phyloP scores from a whole-genome alignment of 75 land plant species.

The Pinus tabuliformis region DNA sequence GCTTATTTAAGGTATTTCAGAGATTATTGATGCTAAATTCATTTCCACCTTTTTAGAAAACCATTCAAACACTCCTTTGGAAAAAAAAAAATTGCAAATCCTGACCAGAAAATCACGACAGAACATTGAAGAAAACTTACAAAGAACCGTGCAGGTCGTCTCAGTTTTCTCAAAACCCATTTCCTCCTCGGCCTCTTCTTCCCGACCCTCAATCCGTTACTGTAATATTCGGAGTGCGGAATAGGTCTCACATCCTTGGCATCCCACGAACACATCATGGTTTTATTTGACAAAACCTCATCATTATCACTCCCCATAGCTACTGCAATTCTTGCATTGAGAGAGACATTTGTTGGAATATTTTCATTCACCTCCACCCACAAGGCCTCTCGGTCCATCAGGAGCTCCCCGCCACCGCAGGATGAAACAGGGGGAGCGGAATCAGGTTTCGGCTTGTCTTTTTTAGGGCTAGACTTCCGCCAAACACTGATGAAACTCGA shows the following conservation, averaged over 20 bases:
- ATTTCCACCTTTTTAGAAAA: too few relatives aligned
- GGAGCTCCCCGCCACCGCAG: background rate
- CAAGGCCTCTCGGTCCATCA: background rate
- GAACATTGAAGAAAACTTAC: background rate
- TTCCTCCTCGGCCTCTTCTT: background rate
- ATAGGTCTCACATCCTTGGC: background rate
- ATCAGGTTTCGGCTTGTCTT: background rate
- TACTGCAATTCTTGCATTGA: background rate
- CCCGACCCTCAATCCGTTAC: background rate
- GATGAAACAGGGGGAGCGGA: too few relatives aligned
- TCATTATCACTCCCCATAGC: background rate
- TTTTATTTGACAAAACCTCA: background rate
- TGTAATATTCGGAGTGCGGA: background rate
- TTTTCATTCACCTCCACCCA: background rate
- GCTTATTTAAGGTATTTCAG: too few relatives aligned
- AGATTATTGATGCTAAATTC: too few relatives aligned
- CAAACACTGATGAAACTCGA: background rate
- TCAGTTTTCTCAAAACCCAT: conserved; percentile 9
- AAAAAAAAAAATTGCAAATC: too few relatives aligned
- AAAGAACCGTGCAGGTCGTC: background rate
- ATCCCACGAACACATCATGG: background rate
- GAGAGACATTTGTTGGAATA: background rate
- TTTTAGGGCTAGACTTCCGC: background rate
- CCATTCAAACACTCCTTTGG: too few relatives aligned
- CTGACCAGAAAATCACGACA: too few relatives aligned